Evolutionary conservation across 352 stramenopile species (phyloP).

Genomic region (Globisporangium canariense): DNA sequence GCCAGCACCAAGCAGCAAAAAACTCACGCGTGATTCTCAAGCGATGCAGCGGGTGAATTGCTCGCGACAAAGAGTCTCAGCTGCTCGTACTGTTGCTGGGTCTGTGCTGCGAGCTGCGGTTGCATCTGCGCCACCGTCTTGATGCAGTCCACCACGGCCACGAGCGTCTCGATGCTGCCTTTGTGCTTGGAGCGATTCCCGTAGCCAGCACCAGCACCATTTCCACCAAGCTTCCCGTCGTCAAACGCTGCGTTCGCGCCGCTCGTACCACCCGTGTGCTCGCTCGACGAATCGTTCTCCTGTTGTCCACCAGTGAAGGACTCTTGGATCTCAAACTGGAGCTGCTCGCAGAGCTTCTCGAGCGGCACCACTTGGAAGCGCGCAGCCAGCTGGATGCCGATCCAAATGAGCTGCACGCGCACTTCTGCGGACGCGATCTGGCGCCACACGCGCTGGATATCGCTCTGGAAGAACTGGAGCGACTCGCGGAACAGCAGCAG

Average conservation of each 20-base stretch:
- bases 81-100: slow-evolving; percentile 32
- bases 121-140: slow-evolving; percentile 26
- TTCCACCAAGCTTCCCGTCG: slow-evolving; percentile 35
- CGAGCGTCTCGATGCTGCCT: slow-evolving; percentile 25
- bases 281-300: slow-evolving; percentile 21
- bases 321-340: slow-evolving; percentile 32
- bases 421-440: slow-evolving; percentile 46
- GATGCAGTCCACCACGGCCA: slow-evolving; percentile 39
- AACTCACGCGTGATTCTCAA: slow-evolving; percentile 15
- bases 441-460: slow-evolving; percentile 41
- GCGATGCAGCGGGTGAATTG: background rate
- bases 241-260: slow-evolving; percentile 28
- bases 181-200: slow-evolving; percentile 17
- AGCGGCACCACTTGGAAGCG: slow-evolving; percentile 33
- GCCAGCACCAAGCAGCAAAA: background rate
- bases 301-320: slow-evolving; percentile 13
- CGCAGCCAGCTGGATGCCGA: slow-evolving; percentile 43
- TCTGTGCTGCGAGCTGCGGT: slow-evolving; percentile 21
- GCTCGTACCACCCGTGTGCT: background rate
- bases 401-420: slow-evolving; percentile 55
- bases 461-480: slow-evolving; percentile 56
- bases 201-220: slow-evolving; percentile 6
- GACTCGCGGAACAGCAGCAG: slow-evolving; percentile 50
- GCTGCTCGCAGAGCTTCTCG: slow-evolving; percentile 36
- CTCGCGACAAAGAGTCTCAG: slow-evolving; percentile 12